These are phyloP conservation scores for Rhizopogon vesiculosus DNA, from an alignment of 768 basidiomycete species.

Conservation along the genomic window DNA sequence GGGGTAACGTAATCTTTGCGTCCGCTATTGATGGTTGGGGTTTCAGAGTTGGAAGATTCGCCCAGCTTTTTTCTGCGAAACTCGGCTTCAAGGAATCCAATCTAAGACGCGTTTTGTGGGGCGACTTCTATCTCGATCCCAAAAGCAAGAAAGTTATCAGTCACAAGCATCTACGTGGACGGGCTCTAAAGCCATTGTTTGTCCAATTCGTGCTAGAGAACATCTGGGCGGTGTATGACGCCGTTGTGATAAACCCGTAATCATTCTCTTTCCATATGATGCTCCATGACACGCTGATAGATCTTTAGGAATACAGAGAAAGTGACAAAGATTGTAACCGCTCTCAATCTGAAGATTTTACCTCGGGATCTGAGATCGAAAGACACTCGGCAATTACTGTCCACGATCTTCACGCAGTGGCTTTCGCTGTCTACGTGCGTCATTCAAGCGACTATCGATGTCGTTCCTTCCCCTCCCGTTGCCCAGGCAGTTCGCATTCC, in stretches of 20 bases:
- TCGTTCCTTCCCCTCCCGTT: slow-evolving; percentile 82
- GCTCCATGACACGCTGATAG: slow-evolving; percentile 9
- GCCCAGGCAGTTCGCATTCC: slow-evolving; percentile 85
- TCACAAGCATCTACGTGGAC: slow-evolving; percentile 83
- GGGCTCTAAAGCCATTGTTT: slow-evolving; percentile 88
- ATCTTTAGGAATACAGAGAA: slow-evolving; percentile 78
- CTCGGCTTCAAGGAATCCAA: slow-evolving; percentile 88
- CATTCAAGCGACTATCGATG: slow-evolving; percentile 88
- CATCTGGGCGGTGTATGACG: slow-evolving; percentile 96
- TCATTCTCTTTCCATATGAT: neutral
- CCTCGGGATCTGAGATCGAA: slow-evolving; percentile 91
- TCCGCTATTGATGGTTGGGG: slow-evolving; percentile 98
- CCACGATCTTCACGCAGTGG: slow-evolving; percentile 92
- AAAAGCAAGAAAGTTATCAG: slow-evolving; percentile 93
- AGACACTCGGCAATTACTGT: slow-evolving; percentile 79
- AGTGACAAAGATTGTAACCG: slow-evolving; percentile 78
- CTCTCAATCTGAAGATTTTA: slow-evolving; percentile 77
- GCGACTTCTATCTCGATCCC: slow-evolving; percentile 94
- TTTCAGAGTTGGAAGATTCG: slow-evolving; percentile 90
- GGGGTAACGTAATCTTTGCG: slow-evolving; percentile 94
- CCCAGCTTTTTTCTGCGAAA: slow-evolving; percentile 86
- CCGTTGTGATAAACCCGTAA: slow-evolving; percentile 83
- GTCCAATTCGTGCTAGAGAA: slow-evolving; percentile 98
- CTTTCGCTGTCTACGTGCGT: slow-evolving; percentile 89
- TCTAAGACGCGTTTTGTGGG: slow-evolving; percentile 87